phyloP scores from a whole-genome alignment of 2,329 filamentous ascomycete species.

The Aspergillaceae sp. region DNA sequence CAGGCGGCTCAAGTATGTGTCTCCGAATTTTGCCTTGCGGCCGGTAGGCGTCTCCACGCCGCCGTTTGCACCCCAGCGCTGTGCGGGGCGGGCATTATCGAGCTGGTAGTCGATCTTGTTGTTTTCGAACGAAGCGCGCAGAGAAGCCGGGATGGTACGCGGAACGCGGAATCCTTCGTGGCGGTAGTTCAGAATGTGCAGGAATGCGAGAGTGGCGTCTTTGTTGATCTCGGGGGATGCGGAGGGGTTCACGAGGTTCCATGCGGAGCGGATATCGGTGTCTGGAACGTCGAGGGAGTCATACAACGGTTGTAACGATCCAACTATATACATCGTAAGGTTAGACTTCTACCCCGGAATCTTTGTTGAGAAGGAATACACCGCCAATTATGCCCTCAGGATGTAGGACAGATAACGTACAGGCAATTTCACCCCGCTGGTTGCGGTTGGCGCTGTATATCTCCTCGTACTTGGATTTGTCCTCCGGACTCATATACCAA shows the following conservation, averaged over 20 bases:
- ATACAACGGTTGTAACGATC: slow-evolving; percentile 74
- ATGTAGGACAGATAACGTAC: slow-evolving; percentile 38
- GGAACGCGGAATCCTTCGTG: slow-evolving; percentile 95
- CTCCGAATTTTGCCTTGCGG: slow-evolving; percentile 93
- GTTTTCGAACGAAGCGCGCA: slow-evolving; percentile 84
- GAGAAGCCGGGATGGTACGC: slow-evolving; percentile 79
- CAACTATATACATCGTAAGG: slow-evolving; percentile 45
- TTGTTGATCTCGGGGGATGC: slow-evolving; percentile 78
- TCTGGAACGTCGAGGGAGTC: slow-evolving; percentile 58
- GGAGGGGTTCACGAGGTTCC: slow-evolving; percentile 95
- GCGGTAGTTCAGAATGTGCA: slow-evolving; percentile 92
- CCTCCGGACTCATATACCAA: slow-evolving; percentile 94
- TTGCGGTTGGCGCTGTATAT: slow-evolving; percentile 93
- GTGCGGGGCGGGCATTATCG: slow-evolving; percentile 62
- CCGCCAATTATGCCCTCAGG: not conserved
- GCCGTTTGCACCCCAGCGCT: slow-evolving; percentile 69
- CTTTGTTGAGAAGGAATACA: too few species aligned
- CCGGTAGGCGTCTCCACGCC: slow-evolving; percentile 76
- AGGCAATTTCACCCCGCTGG: slow-evolving; percentile 72
- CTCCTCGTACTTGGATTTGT: slow-evolving; percentile 91
- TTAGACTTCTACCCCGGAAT: too few species aligned
- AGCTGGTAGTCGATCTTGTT: slow-evolving; percentile 96
- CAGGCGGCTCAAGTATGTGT: slow-evolving; percentile 86
- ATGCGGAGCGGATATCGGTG: slow-evolving; percentile 78
- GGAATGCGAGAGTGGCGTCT: slow-evolving; percentile 85